Evolutionary conservation across 1,284 basidiomycete genomes (phyloP), one percentile per base, ranked within the genome.

Genomic region (Laetiporus sulphureus): DNA sequence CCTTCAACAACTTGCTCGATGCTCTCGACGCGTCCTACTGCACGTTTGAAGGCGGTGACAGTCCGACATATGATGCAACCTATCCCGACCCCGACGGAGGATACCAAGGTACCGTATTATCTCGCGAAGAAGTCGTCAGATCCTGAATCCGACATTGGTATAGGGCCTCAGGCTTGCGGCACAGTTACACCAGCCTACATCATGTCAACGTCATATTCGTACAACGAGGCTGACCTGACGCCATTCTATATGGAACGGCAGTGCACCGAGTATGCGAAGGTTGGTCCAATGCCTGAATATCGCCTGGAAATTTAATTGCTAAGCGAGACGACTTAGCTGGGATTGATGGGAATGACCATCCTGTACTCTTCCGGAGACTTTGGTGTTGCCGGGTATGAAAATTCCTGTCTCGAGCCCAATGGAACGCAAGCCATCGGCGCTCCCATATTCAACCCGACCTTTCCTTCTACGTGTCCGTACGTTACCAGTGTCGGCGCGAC

Each of bases 21-120:
- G 66, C 68, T 5, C 53, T 72, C 8, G 75, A 75, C 44, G 64
- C 58, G 2, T 62, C 66, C 1, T 85, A 71, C 61, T 83, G 82
- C 49, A 71, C 68, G 0, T 81, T 73, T 40, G 69, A 77, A 42
- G 79, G 79, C 3, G 78, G 79, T 2, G 77, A 83, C 32, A 73
- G 79, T 52, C 68, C 70, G 5, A 54, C 34, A 4, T 32, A 40
- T 19, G 64, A 61, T 45, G 52, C 40, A 22, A 34, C 50, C 35
- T 51, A 53, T 27, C 53, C 53, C 8, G 53, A 55, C 31, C 47
- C 54, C 1, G 36, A 40, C 29, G 42, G 38, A 6, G 70, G 68
- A 7, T 46, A 42, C 30, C 30, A 46, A 36, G 45, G 45, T 40
- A 20, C 15, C 22, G 23, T 15, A 12, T 13, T 15, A 15, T 12